Evolutionary conservation across 106 monocot genomes (phyloP), one percentile per base, ranked within the genome.

Genomic region (Alisma plantagoaquatica): DNA sequence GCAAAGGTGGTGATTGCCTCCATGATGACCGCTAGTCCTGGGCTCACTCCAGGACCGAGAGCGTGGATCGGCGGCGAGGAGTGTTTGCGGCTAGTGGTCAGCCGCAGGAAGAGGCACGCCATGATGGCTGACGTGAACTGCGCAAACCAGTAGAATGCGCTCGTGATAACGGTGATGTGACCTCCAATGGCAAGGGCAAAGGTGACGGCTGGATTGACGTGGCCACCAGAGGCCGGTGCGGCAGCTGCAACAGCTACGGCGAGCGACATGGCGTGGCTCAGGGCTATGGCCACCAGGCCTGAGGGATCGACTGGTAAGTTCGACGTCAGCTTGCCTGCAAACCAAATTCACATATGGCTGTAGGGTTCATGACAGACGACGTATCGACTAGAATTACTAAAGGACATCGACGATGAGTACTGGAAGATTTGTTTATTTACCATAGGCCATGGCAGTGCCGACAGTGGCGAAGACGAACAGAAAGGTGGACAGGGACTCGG

Each of bases 1-100:
- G 64, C 84, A 51, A 80, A 85, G 43, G 85, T 86, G 65, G 76
- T 86, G 33, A 86, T 54, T 30, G 80, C 64, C 73, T 86, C 80
- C 63, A 86, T 61, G 27, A 86, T 66, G 1, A 74, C 53, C 2
- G 76, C 85, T 42, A 80, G 63, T 22, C 72, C 2, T 22, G 67
- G 70, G 33, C 22, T 58, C 29, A 78, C 45, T 4, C 73, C 80
- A 0, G 80, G 43, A 7, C 70, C 66, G n/a, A 86, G 63, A 2
- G 70, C 69, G 60, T 84, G 84, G 24, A 71, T 75, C 2, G 84
- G n/a, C n/a, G n/a, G n/a, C n/a, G n/a, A n/a, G 82, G 25, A 74
- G 42, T 2, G 74, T 70, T 69, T 78, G 41, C 31, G 31, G n/a
- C 59, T 68, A 3, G 87, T 77, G 33, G 68, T 77, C 18, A 78